A percentile compares a stretch with the other conserved stretches of the same genome.
Conservation (phyloP, 805 yeast species). For the Candida boidinii region DNA sequence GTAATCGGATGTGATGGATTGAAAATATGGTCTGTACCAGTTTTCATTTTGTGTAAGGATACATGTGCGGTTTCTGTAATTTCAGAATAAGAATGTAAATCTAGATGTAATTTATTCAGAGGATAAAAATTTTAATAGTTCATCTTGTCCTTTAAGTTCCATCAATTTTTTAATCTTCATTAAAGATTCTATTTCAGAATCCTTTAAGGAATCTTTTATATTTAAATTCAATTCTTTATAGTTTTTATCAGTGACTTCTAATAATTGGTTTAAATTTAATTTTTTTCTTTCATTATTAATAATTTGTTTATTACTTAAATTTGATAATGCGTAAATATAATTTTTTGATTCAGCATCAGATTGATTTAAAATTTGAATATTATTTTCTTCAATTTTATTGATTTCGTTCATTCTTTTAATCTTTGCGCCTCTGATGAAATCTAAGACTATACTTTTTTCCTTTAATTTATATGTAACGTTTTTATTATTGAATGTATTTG, state of each 20-base stretch:
- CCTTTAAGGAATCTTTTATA: conserved; percentile 14
- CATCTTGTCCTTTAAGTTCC: conserved; percentile 61
- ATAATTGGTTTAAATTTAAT: conserved; percentile 39
- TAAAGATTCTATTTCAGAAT: conserved; percentile 47
- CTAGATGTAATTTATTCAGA: too few relatives aligned
- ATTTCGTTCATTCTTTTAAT: conserved; percentile 24
- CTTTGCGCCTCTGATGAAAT: conserved; percentile 52
- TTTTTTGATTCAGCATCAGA: conserved; percentile 18
- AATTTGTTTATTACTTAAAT: conserved; percentile 24
- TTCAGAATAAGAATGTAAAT: too few relatives aligned
- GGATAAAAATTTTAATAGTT: conserved; percentile 55
- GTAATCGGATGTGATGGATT: too few relatives aligned
- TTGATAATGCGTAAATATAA: conserved; percentile 22
- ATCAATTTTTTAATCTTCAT: conserved; percentile 51
- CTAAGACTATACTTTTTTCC: conserved; percentile 58
- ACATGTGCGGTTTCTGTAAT: too few relatives aligned
- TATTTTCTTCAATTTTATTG: conserved; percentile 23
- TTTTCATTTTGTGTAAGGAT: too few relatives aligned
- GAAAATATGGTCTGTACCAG: too few relatives aligned
- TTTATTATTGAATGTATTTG: conserved; percentile 16
- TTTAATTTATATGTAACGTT: conserved; percentile 56
- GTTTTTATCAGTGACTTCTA: conserved; percentile 24
- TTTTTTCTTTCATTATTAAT: conserved; percentile 20
- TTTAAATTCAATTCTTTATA: conserved; percentile 11
- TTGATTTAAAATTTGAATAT: conserved; percentile 22